Base-by-base conservation (phyloP, 306 rosid species). In the Luffa acutangula region DNA sequence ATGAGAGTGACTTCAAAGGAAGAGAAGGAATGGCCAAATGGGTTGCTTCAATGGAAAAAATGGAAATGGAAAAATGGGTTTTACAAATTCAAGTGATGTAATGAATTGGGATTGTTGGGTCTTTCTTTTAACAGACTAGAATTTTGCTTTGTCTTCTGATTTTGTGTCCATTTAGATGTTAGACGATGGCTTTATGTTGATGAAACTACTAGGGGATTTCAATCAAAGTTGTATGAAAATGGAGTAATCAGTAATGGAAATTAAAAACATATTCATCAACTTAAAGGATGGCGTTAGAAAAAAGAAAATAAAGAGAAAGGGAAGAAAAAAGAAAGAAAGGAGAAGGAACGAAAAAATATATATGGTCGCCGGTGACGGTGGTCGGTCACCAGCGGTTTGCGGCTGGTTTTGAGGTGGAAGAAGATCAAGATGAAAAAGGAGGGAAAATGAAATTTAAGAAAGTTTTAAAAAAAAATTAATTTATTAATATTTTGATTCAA, bases 1-100 rank as follows among this genome's bases (percentile, higher is more conserved):
- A 41, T 17, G 76, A 21, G 72, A 71, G 76, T 71, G 76, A 57
- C 76, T 71, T 71, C 76, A 71, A 71, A 71, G 76, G 56, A 11
- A 71, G 57, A 43, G 76, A 71, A 71, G 76, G 46, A 71, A 45
- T 45, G 77, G n/a, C 36, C 18, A 72, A 72, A 48, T 48, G 77
- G 54, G 54, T 46, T 70, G 43, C 20, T 72, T 72, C 21, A 25
- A 48, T 72, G 59, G 77, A 72, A 72, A 58, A 72, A 72, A 72
- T 45, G 39, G 77, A 64, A n/a, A 18, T 10, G 64, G 21, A 70
- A 70, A 72, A 49, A 3, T 10, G 77, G 59, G 34, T 13, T 72
- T 25, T 18, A 20, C 37, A 43, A 36, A 70, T 70, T 45, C 56
- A 43, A 45, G 37, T 20, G 76, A 6, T 70, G 56, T 0, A 43